Percentiles rank a stretch among this genome's conserved stretches.
These are phyloP conservation scores for Quercus cerris DNA, from an alignment of 306 rosid genomes.

Conservation along the genomic window DNA sequence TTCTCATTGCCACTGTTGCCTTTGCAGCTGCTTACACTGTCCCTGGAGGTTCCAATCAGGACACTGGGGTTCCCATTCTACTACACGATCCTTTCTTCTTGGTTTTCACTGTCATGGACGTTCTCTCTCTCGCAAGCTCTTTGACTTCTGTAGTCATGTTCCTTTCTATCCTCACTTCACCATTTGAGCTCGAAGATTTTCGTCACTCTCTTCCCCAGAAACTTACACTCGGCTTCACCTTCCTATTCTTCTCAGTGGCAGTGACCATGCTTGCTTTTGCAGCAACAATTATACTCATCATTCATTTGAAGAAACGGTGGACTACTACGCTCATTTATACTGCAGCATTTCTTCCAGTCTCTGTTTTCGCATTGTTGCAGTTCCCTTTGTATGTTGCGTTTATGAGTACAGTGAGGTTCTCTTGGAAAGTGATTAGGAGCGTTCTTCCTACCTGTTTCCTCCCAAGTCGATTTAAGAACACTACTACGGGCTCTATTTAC, in stretches of 20 bases:
- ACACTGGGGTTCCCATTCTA: background rate
- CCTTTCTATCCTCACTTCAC: slow-evolving; percentile 37
- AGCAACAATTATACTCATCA: slow-evolving; percentile 24
- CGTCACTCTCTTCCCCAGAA: slow-evolving; percentile 20
- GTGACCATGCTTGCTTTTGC: slow-evolving; percentile 32
- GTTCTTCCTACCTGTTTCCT: no score
- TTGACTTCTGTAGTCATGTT: slow-evolving; percentile 37
- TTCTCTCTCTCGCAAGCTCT: slow-evolving; percentile 27
- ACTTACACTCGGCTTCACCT: slow-evolving; percentile 20
- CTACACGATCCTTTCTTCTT: slow-evolving; percentile 16
- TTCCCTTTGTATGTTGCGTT: slow-evolving; percentile 10
- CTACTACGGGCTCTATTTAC: no score
- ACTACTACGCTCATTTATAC: slow-evolving; percentile 13
- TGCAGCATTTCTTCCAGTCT: slow-evolving; percentile 24
- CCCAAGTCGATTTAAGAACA: no score
- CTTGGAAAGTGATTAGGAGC: background rate
- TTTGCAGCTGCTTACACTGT: slow-evolving; percentile 34
- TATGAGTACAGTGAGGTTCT: background rate
- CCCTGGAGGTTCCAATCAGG: slow-evolving; percentile 6
- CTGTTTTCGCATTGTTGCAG: slow-evolving; percentile 25
- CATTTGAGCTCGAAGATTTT: slow-evolving; percentile 27
- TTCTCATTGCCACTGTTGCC: slow-evolving; percentile 31
- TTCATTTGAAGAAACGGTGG: slow-evolving; percentile 2
- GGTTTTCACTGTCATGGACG: slow-evolving; percentile 30
- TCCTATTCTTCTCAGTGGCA: slow-evolving; percentile 25